Base-by-base conservation (phyloP, 2,329 filamentous ascomycete genomes). In the Rutstroemia sp. region DNA sequence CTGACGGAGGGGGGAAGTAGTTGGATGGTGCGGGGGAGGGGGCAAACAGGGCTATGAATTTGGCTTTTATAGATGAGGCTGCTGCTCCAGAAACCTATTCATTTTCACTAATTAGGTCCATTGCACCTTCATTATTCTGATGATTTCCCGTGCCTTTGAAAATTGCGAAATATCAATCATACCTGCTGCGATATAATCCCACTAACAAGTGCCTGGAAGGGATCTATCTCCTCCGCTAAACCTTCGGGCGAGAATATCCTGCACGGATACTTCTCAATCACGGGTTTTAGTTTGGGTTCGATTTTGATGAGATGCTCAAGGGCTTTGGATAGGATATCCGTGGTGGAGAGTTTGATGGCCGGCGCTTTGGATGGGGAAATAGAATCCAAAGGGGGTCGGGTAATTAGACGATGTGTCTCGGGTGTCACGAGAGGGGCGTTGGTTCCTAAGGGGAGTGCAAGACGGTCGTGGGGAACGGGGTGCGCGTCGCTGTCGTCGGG, bases 121-220 rank as follows among this genome's bases (percentile, higher is more conserved):
- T 30, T 30, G 27, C 10, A 30, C 27, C 27, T 30, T 8, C 27
- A 30, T 30, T 10, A 30, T 23, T 30, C 27, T 30, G 10, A 30
- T 9, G 8, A 30, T 30, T 3, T 30, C 27, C 8, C 7, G 27
- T 1, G 27, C 27, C 27, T 30, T 9, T 8, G 10, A 10, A 10
- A 3, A 30, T 30, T 30, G 19, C 23, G 2, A 30, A 27, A 17
- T n/a, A 23, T 23, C 23, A 23, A 27, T n/a, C 59, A 55, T 61
- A 68, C 68, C 74, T 99, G 94, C 73, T 97, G 94, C 53, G 89
- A 91, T 65, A 97, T 95, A 68, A 99, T 96, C 51, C 91, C 88
- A 70, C 87, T 92, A 40, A 83, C 80, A 36, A 99, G 78, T 57
- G 83, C 85, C 64, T 87, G 86, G 67, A 96, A 99, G 0, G 94